These are phyloP conservation scores for Xylaria acuta DNA, from an alignment of 495 filamentous ascomycete species.

Conservation along the genomic window DNA sequence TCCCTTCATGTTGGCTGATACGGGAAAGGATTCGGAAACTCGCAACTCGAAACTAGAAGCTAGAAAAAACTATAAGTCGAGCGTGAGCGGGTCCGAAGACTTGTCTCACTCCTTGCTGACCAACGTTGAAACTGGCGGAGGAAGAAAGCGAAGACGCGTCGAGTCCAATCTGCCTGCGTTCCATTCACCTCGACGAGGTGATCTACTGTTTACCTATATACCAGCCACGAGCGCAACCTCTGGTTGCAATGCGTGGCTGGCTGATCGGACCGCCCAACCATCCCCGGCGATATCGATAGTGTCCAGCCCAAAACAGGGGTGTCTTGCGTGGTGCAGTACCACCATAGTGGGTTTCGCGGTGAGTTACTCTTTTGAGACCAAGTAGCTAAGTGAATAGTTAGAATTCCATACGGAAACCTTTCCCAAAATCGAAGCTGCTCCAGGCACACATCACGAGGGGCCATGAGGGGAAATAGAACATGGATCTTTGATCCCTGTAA, in stretches of 20 bases:
- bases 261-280: neutral
- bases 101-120: conserved; percentile 7
- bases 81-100: neutral
- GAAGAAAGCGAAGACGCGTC: neutral
- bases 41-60: neutral
- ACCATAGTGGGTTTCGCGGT: neutral
- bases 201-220: conserved; percentile 8
- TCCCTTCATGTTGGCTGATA: conserved; percentile 32
- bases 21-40: neutral
- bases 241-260: neutral
- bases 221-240: neutral
- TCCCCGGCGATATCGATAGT: too few relatives aligned
- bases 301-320: conserved; percentile 5
- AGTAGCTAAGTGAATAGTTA: neutral
- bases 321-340: neutral
- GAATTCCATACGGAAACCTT: neutral
- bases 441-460: conserved; percentile 9
- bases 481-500: neutral
- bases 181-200: neutral
- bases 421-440: conserved; percentile 21
- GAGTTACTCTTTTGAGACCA: neutral
- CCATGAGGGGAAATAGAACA: conserved; percentile 6
- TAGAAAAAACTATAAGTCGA: neutral
- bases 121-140: neutral
- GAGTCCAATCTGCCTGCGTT: conserved; percentile 7